A percentile compares a stretch with the other conserved stretches of the same genome.
These are phyloP conservation scores for Isabelozyma rhagii DNA, from an alignment of 805 yeast genomes.

Conservation along the genomic window DNA sequence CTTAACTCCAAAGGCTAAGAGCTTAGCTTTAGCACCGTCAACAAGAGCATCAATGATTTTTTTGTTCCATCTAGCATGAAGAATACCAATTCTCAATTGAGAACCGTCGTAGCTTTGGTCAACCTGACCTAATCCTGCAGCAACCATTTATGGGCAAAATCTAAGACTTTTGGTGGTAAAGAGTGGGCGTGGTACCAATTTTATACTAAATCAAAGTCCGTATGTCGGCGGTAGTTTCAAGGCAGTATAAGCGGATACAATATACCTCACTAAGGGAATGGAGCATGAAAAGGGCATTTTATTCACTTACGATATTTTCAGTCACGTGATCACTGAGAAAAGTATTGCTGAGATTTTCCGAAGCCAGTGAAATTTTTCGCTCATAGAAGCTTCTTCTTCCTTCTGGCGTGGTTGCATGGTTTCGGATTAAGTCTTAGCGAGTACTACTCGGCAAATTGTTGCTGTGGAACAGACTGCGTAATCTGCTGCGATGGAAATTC, in stretches of 20 bases:
- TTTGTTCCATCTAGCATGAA: constrained; percentile 95
- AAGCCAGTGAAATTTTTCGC: neutral
- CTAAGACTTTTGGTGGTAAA: neutral
- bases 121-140: constrained; percentile 73
- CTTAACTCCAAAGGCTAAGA: constrained; percentile 64
- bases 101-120: constrained; percentile 72
- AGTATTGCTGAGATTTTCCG: neutral
- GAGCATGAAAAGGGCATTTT: neutral
- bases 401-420: too few species aligned
- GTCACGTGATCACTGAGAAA: neutral
- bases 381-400: neutral
- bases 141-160: constrained; percentile 51
- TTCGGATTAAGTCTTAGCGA: too few species aligned
- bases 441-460: too few species aligned
- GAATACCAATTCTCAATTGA: constrained; percentile 70
- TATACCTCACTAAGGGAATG: neutral
- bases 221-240: neutral
- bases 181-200: neutral
- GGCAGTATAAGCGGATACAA: neutral
- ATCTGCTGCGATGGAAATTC: too few species aligned
- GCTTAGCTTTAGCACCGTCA: constrained; percentile 64
- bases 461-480: too few species aligned
- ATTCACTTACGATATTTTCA: neutral
- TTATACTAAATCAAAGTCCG: neutral
- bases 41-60: constrained; percentile 76